Evolutionary conservation across 352 stramenopile genomes (phyloP), one percentile per base, ranked within the genome.

Genomic region (Globisporangium perplexum): DNA sequence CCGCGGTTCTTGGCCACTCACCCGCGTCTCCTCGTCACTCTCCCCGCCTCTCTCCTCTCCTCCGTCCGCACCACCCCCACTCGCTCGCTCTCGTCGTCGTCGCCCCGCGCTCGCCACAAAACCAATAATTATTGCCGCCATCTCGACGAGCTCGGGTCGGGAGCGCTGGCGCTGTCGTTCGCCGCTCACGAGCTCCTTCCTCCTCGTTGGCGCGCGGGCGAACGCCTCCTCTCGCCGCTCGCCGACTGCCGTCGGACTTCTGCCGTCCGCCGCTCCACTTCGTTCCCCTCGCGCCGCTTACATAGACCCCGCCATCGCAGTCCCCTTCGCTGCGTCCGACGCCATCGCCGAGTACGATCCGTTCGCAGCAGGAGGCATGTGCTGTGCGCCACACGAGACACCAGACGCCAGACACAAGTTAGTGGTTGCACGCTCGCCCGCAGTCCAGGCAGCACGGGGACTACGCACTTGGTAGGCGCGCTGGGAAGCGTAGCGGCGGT

Each of bases 401-500:
- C 26, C 17, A 24, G 18, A 35, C 10, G 46, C 12, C 14, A 31
- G 17, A 28, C 15, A n/a, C 15, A 22, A 5, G 26, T 8, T 41
- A 3, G 2, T 47, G 33, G 43, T 10, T 57, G 18, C 23, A 23
- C n/a, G n/a, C n/a, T n/a, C 22, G 26, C 7, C 20, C 7, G 20
- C n/a, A 20, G 44, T 18, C 36, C n/a, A 41, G 15, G 4, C 26
- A 45, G 17, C 39, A 20, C 39, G 39, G 57, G 14, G 33, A 17
- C n/a, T 57, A 54, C 46, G n/a, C 56, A 89, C 81, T 74, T 93
- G 79, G 56, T 90, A 90, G 33, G 76, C 78, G 61, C 78, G 79
- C 68, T 90, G 76, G 46, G 77, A 80, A 15, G 77, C 77, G 48
- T 86, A 93, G 63, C 77, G 76, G 52, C 75, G 82, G 62, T 93